phyloP scores from a whole-genome alignment of 192 early-diverging fungal species.

The Chytriomyces hyalinus region DNA sequence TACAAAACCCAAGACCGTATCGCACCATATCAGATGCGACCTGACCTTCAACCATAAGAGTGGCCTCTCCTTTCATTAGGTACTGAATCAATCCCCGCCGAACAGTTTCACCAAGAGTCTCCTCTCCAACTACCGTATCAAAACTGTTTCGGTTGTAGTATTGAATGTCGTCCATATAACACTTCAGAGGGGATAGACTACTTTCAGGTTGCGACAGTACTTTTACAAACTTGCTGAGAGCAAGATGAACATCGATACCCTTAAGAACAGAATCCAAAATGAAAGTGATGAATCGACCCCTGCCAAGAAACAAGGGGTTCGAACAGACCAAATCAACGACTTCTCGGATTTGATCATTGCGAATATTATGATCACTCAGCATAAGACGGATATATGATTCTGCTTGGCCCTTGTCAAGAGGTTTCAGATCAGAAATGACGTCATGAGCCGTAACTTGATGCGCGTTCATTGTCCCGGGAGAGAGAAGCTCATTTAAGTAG shows the following conservation, averaged over 20 bases:
- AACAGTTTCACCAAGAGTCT: constrained; percentile 24
- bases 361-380: constrained; percentile 30
- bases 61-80: constrained; percentile 31
- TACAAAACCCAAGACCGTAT: constrained; percentile 39
- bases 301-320: constrained; percentile 40
- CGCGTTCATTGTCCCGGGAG: constrained; percentile 31
- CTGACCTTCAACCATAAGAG: constrained; percentile 12
- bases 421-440: constrained; percentile 25
- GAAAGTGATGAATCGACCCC: constrained; percentile 40
- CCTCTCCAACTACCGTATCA: constrained; percentile 19
- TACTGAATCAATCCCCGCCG: constrained; percentile 29
- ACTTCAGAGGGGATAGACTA: constrained; percentile 35
- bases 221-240: constrained; percentile 32
- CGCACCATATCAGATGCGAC: constrained; percentile 28
- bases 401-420: constrained; percentile 19
- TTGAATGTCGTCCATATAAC: constrained; percentile 35
- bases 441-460: constrained; percentile 6
- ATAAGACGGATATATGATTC: constrained; percentile 25
- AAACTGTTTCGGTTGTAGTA: constrained; percentile 18
- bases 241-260: constrained; percentile 23
- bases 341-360: constrained; percentile 9
- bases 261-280: constrained; percentile 37
- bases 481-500: constrained; percentile 27
- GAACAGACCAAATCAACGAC: constrained; percentile 27
- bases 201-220: constrained; percentile 26